These are phyloP conservation scores for Neonothopanus nambi DNA, from an alignment of 1,284 basidiomycete genomes.

Conservation along the genomic window DNA sequence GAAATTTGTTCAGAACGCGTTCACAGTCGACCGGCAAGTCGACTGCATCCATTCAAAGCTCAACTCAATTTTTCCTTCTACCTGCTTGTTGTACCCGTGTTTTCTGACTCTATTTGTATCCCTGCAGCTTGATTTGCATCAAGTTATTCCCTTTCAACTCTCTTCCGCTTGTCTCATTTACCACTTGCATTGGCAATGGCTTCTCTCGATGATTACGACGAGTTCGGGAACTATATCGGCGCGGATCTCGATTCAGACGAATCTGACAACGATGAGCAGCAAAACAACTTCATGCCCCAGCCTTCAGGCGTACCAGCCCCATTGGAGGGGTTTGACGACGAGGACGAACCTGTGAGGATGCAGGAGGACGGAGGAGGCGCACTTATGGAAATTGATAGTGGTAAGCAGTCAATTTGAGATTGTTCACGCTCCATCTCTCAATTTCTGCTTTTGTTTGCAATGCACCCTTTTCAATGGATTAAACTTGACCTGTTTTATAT, in stretches of 20 bases:
- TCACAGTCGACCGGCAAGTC: neutral
- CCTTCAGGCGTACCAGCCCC: conserved; percentile 41
- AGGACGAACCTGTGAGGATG: conserved; percentile 52
- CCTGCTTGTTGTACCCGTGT: neutral
- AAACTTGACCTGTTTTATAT: conserved; percentile 3
- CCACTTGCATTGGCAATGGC: conserved; percentile 58
- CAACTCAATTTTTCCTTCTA: neutral
- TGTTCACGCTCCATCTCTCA: neutral
- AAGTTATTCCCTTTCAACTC: neutral
- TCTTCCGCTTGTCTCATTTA: neutral
- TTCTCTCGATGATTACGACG: conserved; percentile 84
- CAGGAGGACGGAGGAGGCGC: conserved; percentile 50
- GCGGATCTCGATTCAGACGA: conserved; percentile 91
- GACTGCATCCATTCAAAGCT: neutral
- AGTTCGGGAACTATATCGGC: conserved; percentile 96
- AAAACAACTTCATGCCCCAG: conserved; percentile 41
- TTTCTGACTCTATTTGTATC: neutral
- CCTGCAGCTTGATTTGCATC: neutral
- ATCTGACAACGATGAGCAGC: conserved; percentile 58
- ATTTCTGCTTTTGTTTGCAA: neutral
- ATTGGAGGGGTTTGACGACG: conserved; percentile 78
- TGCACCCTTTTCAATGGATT: conserved; percentile 12
- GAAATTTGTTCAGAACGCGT: no score
- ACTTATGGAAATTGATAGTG: conserved; percentile 83
- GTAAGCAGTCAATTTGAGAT: conserved; percentile 26